Evolutionary conservation across 805 yeast species (phyloP).

Genomic region (Yamadazyma scolyti): DNA sequence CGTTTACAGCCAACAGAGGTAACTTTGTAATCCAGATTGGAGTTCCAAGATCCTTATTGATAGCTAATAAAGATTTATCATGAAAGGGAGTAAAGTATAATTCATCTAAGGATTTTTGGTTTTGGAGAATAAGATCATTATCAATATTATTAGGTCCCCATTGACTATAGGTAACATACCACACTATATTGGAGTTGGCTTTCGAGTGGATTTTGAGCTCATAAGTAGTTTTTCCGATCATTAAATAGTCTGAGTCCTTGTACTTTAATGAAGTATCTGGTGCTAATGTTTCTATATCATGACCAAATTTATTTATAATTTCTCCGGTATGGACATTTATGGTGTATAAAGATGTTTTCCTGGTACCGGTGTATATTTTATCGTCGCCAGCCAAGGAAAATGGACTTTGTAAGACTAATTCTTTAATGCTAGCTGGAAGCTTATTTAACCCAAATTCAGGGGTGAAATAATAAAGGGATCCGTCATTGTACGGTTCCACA

Average conservation of each 20-base stretch:
- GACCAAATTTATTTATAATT: conserved; percentile 65
- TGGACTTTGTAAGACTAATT: conserved; percentile 79
- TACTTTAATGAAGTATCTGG: conserved; percentile 5
- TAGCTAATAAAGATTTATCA: conserved; percentile 74
- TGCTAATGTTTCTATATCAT: conserved; percentile 17
- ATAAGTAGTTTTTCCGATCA: conserved; percentile 70
- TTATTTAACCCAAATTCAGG: conserved; percentile 71
- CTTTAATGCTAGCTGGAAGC: conserved; percentile 75
- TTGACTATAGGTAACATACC: conserved; percentile 82
- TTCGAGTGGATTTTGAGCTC: conserved; percentile 75
- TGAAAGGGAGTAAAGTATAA: conserved; percentile 81
- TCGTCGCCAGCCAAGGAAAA: conserved; percentile 73
- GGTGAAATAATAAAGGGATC: conserved; percentile 76
- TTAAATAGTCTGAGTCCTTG: conserved; percentile 31
- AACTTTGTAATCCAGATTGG: conserved; percentile 78
- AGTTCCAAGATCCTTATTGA: conserved; percentile 62
- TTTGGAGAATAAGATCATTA: conserved; percentile 42
- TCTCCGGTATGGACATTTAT: conserved; percentile 74
- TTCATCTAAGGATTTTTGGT: conserved; percentile 59
- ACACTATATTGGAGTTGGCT: conserved; percentile 51
- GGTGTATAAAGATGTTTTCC: conserved; percentile 71
- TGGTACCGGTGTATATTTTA: conserved; percentile 82
- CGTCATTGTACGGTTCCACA: conserved; percentile 87
- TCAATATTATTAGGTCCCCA: conserved; percentile 94
- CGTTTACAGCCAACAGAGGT: conserved; percentile 68